Evolutionary conservation across 306 rosid genomes (phyloP).

Genomic region (Medicago arabica): DNA sequence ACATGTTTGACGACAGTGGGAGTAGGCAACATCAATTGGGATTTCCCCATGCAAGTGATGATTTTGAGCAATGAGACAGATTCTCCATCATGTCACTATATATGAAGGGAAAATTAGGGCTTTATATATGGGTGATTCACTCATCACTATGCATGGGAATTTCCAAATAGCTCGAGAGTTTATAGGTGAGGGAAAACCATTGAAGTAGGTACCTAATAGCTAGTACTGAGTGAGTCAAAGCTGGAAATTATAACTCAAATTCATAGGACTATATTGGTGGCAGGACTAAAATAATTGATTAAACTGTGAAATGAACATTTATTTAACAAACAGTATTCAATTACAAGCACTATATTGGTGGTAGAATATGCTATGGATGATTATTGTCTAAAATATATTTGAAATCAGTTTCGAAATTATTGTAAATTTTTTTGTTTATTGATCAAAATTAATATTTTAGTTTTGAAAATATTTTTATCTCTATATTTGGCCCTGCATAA

Average conservation of each 20-base stretch:
- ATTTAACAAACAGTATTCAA: background rate
- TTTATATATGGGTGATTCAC: conserved; percentile 5
- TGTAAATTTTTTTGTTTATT: too few species aligned
- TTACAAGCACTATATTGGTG: background rate
- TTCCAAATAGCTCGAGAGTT: conserved; percentile 3
- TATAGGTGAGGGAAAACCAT: conserved; percentile 2
- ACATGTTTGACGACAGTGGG: conserved; percentile 15
- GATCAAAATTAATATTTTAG: too few species aligned
- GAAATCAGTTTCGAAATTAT: too few species aligned
- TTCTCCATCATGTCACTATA: conserved; percentile 17
- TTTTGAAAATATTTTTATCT: too few species aligned
- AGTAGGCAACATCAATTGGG: conserved; percentile 20
- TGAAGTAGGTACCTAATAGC: conserved; percentile 8
- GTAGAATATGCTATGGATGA: too few species aligned
- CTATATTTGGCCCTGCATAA: too few species aligned
- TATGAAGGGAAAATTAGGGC: background rate
- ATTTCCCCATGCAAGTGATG: conserved; percentile 26
- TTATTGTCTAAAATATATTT: too few species aligned
- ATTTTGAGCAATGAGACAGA: conserved; percentile 11
- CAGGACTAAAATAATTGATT: background rate
- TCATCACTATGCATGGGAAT: conserved; percentile 2
- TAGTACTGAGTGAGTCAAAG: background rate
- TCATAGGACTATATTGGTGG: background rate
- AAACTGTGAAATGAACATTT: background rate
- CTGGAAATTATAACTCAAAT: background rate